A percentile compares a stretch with the other conserved stretches of the same genome.
Conservation (phyloP, 75 land plant species). For the Selaginella tamariscina region DNA sequence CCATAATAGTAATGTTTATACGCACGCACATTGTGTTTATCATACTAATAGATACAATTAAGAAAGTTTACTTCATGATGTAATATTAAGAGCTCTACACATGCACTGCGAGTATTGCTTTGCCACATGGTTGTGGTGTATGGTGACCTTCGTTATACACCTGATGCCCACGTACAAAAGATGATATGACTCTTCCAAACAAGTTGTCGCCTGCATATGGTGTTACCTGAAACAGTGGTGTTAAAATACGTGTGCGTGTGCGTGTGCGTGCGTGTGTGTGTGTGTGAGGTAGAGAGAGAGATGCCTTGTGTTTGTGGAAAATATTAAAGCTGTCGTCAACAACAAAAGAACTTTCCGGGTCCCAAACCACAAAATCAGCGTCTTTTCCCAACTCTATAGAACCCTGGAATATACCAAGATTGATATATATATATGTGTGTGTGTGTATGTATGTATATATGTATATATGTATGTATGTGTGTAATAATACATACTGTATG, state of each 20-base stretch:
- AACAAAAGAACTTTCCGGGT: slow-evolving; percentile 69
- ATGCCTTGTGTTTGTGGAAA: slow-evolving; percentile 67
- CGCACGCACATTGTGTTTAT: too few species aligned
- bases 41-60: too few species aligned
- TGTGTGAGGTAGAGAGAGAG: background rate
- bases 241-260: background rate
- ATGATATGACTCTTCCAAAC: slow-evolving; percentile 66
- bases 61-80: too few species aligned
- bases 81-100: too few species aligned
- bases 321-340: slow-evolving; percentile 39
- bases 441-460: background rate
- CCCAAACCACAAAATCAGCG: slow-evolving; percentile 96
- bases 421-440: background rate
- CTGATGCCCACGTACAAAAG: slow-evolving; percentile 81
- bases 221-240: slow-evolving; percentile 35
- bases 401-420: slow-evolving; percentile 33
- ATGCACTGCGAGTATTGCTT: slow-evolving; percentile 32
- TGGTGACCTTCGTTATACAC: slow-evolving; percentile 57
- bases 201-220: slow-evolving; percentile 64
- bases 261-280: too few species aligned
- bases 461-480: too few species aligned
- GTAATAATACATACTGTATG: too few species aligned
- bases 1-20: too few species aligned
- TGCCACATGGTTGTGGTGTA: slow-evolving; percentile 69
- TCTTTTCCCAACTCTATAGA: slow-evolving; percentile 59